Evolutionary conservation across 2,329 filamentous ascomycete species (phyloP).

Genomic region (Xylaria sp.): DNA sequence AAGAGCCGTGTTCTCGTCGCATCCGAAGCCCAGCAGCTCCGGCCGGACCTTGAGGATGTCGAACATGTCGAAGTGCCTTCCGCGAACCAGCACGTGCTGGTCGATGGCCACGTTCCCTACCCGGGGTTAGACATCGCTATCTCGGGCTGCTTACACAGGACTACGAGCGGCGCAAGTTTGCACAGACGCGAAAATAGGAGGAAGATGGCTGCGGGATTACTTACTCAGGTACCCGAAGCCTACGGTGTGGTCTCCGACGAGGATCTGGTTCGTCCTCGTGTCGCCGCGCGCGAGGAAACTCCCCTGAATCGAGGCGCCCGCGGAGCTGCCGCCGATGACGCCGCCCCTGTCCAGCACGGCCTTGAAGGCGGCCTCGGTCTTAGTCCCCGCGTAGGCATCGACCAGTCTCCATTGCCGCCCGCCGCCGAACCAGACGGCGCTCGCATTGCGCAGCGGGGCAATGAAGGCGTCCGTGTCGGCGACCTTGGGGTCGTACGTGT

Average conservation of each 20-base stretch:
- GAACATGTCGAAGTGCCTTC: slow-evolving; percentile 43
- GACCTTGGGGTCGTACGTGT: slow-evolving; percentile 40
- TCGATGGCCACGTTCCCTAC: slow-evolving; percentile 41
- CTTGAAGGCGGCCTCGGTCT: slow-evolving; percentile 37
- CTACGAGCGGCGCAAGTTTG: too few relatives aligned
- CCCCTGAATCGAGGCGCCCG: slow-evolving; percentile 42
- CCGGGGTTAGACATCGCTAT: too few relatives aligned
- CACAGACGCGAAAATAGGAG: too few relatives aligned
- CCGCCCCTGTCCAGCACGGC: slow-evolving; percentile 40
- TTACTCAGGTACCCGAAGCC: slow-evolving; percentile 41
- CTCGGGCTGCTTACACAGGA: too few relatives aligned
- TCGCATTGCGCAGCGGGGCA: slow-evolving; percentile 34
- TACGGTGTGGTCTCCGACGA: slow-evolving; percentile 42
- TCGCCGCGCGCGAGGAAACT: slow-evolving; percentile 43
- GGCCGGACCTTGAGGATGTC: slow-evolving; percentile 41
- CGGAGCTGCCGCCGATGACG: slow-evolving; percentile 38
- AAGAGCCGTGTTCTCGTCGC: slow-evolving; percentile 44
- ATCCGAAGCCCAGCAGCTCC: slow-evolving; percentile 40
- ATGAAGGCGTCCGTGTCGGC: slow-evolving; percentile 43
- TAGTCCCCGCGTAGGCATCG: slow-evolving; percentile 43
- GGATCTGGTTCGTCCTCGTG: slow-evolving; percentile 40
- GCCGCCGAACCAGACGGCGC: slow-evolving; percentile 42
- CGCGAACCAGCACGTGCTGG: slow-evolving; percentile 42
- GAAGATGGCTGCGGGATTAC: too few relatives aligned
- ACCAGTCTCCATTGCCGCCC: slow-evolving; percentile 43